A percentile compares a stretch with the other conserved stretches of the same genome.
Evolutionary conservation across 176 grass and related monocot genomes (phyloP).

Genomic region (Rhipidocladum racemiflorum): DNA sequence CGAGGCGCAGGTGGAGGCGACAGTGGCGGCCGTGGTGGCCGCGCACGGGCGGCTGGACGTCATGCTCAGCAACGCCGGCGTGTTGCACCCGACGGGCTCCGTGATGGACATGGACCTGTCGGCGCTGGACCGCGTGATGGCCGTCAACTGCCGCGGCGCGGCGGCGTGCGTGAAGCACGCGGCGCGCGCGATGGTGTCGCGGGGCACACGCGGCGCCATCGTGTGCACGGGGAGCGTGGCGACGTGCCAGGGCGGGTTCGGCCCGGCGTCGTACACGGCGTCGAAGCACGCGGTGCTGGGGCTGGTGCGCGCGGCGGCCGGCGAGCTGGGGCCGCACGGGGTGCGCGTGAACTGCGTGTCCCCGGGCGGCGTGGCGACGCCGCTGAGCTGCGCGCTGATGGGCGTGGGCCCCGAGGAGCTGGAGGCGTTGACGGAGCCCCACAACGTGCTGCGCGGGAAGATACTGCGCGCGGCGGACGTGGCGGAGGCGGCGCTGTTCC

Average conservation of each 20-base stretch:
- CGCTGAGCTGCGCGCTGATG: constrained; percentile 33
- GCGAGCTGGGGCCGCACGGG: constrained; percentile 60
- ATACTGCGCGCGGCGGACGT: constrained; percentile 48
- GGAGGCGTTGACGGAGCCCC: constrained; percentile 29
- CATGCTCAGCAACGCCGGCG: constrained; percentile 81
- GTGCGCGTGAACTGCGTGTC: constrained; percentile 82
- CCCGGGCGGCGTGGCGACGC: constrained; percentile 68
- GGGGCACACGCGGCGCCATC: constrained; percentile 48
- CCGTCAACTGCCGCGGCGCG: constrained; percentile 65
- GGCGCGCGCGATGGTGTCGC: constrained; percentile 55
- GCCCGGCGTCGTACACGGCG: constrained; percentile 62
- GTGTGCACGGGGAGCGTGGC: constrained; percentile 72
- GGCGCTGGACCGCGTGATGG: constrained; percentile 62
- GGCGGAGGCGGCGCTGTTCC: constrained; percentile 62
- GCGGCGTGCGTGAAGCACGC: constrained; percentile 64
- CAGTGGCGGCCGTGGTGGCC: constrained; percentile 38
- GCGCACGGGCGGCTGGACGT: constrained; percentile 69
- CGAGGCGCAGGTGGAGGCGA: constrained; percentile 64
- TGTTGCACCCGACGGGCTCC: constrained; percentile 41
- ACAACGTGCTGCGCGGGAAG: constrained; percentile 47
- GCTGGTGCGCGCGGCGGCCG: constrained; percentile 58
- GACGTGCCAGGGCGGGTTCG: constrained; percentile 53
- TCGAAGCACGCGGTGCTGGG: constrained; percentile 84
- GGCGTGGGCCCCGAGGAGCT: constrained; percentile 34
- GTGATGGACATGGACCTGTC: constrained; percentile 52